phyloP scores from a whole-genome alignment of 768 basidiomycete genomes.

The Macrocybe gigantea region DNA sequence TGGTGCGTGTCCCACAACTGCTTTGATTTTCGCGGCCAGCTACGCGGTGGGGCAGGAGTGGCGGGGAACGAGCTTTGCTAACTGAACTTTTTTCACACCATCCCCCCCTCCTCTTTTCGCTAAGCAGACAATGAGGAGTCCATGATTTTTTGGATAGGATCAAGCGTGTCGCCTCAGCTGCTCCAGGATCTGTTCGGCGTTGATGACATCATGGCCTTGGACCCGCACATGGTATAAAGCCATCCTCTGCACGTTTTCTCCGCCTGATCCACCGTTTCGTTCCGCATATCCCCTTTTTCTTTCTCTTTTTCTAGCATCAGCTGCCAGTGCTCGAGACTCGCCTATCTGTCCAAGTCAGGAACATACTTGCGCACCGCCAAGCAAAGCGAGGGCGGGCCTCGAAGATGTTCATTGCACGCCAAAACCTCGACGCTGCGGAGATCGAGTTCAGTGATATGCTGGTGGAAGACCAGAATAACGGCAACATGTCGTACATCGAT shows the following conservation, averaged over 20 bases:
- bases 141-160: constrained; percentile 88
- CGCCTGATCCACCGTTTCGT: background rate
- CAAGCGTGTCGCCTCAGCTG: constrained; percentile 74
- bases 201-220: constrained; percentile 68
- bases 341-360: constrained; percentile 80
- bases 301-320: constrained; percentile 38
- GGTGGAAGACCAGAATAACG: constrained; percentile 95
- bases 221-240: constrained; percentile 58
- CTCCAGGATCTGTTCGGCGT: constrained; percentile 80
- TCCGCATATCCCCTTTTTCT: background rate
- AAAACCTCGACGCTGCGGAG: constrained; percentile 89
- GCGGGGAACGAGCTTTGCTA: no score
- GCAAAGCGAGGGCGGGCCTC: constrained; percentile 43
- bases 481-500: constrained; percentile 86
- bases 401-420: constrained; percentile 76
- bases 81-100: background rate
- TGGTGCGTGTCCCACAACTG: constrained; percentile 39
- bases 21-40: no score
- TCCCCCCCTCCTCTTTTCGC: background rate
- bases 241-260: background rate
- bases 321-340: constrained; percentile 69
- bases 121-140: constrained; percentile 78
- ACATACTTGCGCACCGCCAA: constrained; percentile 70
- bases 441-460: constrained; percentile 97
- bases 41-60: no score